These are phyloP conservation scores for Aureobasidium sp. DNA, from an alignment of 2,329 filamentous ascomycete species.

Conservation along the genomic window DNA sequence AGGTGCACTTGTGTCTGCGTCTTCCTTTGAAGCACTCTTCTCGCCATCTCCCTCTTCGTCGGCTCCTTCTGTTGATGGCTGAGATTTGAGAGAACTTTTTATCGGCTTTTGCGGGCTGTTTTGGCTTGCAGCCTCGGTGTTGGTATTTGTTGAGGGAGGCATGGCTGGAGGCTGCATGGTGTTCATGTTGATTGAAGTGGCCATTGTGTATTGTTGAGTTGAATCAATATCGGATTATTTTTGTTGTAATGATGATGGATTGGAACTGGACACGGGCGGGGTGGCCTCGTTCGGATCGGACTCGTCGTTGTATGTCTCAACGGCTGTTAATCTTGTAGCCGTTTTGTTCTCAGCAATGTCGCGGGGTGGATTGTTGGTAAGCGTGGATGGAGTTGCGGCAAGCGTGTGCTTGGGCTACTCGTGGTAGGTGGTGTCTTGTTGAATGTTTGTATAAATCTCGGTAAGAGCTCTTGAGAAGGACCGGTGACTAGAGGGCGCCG, in stretches of 20 bases:
- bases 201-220: slow-evolving; percentile 7
- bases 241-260: not conserved
- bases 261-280: not conserved
- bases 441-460: slow-evolving; percentile 22
- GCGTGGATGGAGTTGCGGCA: not conserved
- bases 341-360: not conserved
- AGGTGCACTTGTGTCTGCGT: slow-evolving; percentile 12
- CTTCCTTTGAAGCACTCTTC: slow-evolving; percentile 3
- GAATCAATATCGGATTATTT: not conserved
- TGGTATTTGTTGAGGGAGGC: not conserved
- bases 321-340: not conserved
- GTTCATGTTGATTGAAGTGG: slow-evolving; percentile 1
- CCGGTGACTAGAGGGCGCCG: slow-evolving; percentile 22
- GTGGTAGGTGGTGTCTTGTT: slow-evolving; percentile 18
- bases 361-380: not conserved
- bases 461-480: slow-evolving; percentile 20
- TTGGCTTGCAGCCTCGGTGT: slow-evolving; percentile 14
- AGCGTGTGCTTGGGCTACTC: slow-evolving; percentile 5
- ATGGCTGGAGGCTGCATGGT: not conserved
- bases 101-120: not conserved
- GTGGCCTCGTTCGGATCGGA: not conserved
- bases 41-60: slow-evolving; percentile 12
- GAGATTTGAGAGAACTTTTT: not conserved
- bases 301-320: slow-evolving; percentile 10
- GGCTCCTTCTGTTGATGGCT: not conserved